Percentiles rank a stretch among this genome's conserved stretches.
These are phyloP conservation scores for Ophiocordyceps camponoti-rufipedis DNA, from an alignment of 2,329 filamentous ascomycete species.

Conservation along the genomic window DNA sequence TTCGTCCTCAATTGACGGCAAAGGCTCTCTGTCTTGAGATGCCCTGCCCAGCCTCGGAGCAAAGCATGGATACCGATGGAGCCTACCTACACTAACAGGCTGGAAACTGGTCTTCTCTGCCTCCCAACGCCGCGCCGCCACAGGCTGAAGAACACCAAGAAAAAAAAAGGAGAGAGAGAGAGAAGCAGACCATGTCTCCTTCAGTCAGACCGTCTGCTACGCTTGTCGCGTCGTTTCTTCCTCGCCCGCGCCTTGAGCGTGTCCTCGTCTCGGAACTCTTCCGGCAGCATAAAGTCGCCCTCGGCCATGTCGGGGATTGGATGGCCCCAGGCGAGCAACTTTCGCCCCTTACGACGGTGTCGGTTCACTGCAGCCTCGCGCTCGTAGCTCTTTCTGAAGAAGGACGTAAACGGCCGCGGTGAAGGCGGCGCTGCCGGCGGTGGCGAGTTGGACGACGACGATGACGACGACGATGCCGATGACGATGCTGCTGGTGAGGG, in stretches of 20 bases:
- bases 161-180: too few species aligned
- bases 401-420: conserved; percentile 59
- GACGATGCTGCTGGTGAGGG: conserved; percentile 1
- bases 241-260: conserved; percentile 23
- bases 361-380: conserved; percentile 64
- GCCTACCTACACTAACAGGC: too few species aligned
- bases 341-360: conserved; percentile 49
- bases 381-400: conserved; percentile 65
- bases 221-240: conserved; percentile 38
- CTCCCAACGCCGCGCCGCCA: too few species aligned
- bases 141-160: too few species aligned
- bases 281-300: conserved; percentile 57
- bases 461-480: not conserved
- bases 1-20: too few species aligned
- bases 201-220: conserved; percentile 53
- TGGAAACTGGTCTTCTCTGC: too few species aligned
- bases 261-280: conserved; percentile 40
- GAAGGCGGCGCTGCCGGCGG: conserved; percentile 17
- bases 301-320: conserved; percentile 56
- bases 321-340: conserved; percentile 63
- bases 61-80: too few species aligned
- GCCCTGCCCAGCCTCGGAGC: too few species aligned
- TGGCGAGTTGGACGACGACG: conserved; percentile 5
- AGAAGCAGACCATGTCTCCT: too few species aligned
- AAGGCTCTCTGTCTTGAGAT: too few species aligned